phyloP scores from a whole-genome alignment of 2,329 filamentous ascomycete species.

The Penicillium brasilianum region DNA sequence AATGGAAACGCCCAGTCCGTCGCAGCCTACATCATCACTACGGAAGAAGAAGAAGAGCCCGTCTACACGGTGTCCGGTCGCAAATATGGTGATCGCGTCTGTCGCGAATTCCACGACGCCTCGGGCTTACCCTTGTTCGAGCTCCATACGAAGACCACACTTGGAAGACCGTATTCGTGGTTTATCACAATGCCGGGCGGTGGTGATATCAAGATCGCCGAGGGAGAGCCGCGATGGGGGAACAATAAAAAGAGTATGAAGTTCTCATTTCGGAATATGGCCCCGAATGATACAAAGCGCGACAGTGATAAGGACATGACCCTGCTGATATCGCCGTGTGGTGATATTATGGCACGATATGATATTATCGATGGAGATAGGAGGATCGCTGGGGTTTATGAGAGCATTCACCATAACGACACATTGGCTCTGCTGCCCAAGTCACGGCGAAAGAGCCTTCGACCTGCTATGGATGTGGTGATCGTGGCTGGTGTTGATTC shows the following conservation, averaged over 20 bases:
- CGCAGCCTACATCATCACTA: constrained; percentile 27
- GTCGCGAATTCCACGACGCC: constrained; percentile 33
- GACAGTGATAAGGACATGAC: constrained; percentile 20
- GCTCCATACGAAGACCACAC: constrained; percentile 20
- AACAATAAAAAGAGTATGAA: constrained; percentile 16
- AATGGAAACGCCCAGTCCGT: constrained; percentile 23
- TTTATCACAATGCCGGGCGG: constrained; percentile 39
- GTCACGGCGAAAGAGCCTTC: constrained; percentile 16
- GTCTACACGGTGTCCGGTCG: constrained; percentile 33
- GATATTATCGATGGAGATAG: constrained; percentile 31
- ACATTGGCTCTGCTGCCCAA: constrained; percentile 21
- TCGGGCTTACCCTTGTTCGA: constrained; percentile 36
- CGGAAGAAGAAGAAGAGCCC: constrained; percentile 20
- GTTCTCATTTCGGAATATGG: constrained; percentile 26
- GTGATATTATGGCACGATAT: constrained; percentile 21
- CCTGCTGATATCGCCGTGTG: constrained; percentile 37
- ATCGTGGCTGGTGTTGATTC: constrained; percentile 31
- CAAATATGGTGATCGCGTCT: constrained; percentile 30
- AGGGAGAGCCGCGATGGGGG: constrained; percentile 16
- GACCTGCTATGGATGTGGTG: constrained; percentile 31
- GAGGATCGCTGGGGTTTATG: constrained; percentile 28
- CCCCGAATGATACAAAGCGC: constrained; percentile 17
- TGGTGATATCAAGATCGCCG: constrained; percentile 15
- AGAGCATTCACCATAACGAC: constrained; percentile 30
- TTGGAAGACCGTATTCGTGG: constrained; percentile 32